These are phyloP conservation scores for Panicum miliaceum DNA, from an alignment of 176 grass and related monocot species.

Conservation along the genomic window DNA sequence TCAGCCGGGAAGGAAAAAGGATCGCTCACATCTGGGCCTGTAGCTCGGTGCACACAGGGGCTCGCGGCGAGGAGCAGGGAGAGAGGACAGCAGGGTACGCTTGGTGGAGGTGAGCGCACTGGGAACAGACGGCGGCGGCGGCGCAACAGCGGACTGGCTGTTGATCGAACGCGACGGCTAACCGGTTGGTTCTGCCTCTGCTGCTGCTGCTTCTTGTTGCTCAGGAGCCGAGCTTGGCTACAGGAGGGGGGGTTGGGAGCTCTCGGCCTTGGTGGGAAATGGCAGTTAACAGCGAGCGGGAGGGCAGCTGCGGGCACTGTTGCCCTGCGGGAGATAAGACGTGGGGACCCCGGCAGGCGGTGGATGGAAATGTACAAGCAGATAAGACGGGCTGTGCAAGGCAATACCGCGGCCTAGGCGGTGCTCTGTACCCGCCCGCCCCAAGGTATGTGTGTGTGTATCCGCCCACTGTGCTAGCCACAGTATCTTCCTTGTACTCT, in stretches of 20 bases:
- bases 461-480: constrained; percentile 27
- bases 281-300: constrained; percentile 24
- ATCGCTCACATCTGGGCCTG: constrained; percentile 44
- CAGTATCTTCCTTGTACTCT: constrained; percentile 36
- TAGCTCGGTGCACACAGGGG: not conserved
- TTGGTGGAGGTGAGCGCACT: constrained; percentile 17
- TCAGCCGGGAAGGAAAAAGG: not conserved
- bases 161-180: constrained; percentile 17
- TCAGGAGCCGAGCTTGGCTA: constrained; percentile 2
- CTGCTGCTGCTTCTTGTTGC: not conserved
- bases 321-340: constrained; percentile 46
- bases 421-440: constrained; percentile 46
- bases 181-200: not conserved
- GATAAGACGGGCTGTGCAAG: constrained; percentile 43
- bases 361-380: constrained; percentile 43
- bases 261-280: not conserved
- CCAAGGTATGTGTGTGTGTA: constrained; percentile 39
- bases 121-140: constrained; percentile 3
- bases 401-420: not conserved
- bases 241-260: not conserved
- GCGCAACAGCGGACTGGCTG: not conserved
- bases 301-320: not conserved
- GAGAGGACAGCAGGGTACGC: not conserved
- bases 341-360: constrained; percentile 14
- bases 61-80: not conserved